These are phyloP conservation scores for Miscanthus lutarioriparius DNA, from an alignment of 176 grass and related monocot species.

Conservation along the genomic window DNA sequence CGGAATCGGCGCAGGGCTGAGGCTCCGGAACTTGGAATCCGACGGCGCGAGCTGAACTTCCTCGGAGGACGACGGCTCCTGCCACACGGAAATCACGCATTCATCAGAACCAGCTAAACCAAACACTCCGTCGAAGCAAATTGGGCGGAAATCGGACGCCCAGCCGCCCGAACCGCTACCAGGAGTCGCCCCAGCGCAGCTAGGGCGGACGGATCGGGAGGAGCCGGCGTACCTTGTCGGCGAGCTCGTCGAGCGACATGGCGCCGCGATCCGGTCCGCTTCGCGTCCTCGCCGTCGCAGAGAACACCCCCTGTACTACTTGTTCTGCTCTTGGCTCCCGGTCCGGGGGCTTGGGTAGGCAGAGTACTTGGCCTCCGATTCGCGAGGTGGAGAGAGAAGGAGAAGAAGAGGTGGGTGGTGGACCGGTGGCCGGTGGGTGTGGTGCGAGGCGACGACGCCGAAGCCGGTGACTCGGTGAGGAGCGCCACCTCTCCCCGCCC, in stretches of 20 bases:
- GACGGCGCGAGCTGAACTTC: neutral
- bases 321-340: neutral
- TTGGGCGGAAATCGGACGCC: neutral
- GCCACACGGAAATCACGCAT: slow-evolving; percentile 15
- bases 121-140: neutral
- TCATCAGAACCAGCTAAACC: slow-evolving; percentile 16
- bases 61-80: slow-evolving; percentile 20
- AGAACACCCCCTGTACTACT: neutral
- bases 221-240: slow-evolving; percentile 35
- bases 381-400: neutral
- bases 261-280: slow-evolving; percentile 37
- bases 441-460: slow-evolving; percentile 16
- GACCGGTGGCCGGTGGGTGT: slow-evolving; percentile 7
- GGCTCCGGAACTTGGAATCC: slow-evolving; percentile 41
- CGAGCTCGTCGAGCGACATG: slow-evolving; percentile 54
- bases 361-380: slow-evolving; percentile 20
- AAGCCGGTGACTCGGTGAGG: neutral
- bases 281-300: neutral
- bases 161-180: neutral
- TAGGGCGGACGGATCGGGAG: neutral
- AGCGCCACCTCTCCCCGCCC: slow-evolving; percentile 2
- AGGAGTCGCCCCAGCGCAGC: neutral
- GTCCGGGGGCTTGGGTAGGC: neutral
- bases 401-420: slow-evolving; percentile 26
- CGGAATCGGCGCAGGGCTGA: slow-evolving; percentile 41